phyloP scores from a whole-genome alignment of 2,329 filamentous ascomycete species.

The Trichothecium roseum region DNA sequence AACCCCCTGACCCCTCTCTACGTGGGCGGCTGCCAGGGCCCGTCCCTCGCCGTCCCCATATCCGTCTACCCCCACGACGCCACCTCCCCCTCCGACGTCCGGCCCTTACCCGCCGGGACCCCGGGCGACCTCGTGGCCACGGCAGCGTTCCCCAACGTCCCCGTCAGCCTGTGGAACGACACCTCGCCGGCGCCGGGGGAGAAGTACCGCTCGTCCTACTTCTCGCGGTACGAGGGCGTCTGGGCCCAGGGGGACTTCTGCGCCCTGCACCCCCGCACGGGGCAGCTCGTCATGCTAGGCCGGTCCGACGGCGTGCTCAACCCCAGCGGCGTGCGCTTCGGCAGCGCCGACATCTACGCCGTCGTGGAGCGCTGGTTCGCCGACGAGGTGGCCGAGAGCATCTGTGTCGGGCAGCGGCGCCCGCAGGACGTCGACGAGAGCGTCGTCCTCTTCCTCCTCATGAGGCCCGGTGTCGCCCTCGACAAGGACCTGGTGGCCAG shows the following conservation, averaged over 20 bases:
- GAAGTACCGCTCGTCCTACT: conserved; percentile 51
- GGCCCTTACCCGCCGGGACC: conserved; percentile 42
- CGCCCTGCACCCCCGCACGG: conserved; percentile 56
- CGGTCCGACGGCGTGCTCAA: conserved; percentile 73
- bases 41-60: conserved; percentile 37
- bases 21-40: conserved; percentile 41
- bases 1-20: conserved; percentile 62
- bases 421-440: conserved; percentile 43
- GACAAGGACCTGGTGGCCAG: conserved; percentile 41
- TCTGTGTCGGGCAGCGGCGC: conserved; percentile 70
- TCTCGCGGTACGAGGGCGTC: conserved; percentile 52
- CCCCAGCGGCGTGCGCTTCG: conserved; percentile 68
- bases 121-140: conserved; percentile 68
- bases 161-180: conserved; percentile 56
- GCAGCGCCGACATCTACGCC: conserved; percentile 69
- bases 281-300: conserved; percentile 55
- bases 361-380: conserved; percentile 60
- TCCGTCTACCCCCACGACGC: conserved; percentile 55
- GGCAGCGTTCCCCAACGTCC: conserved; percentile 64
- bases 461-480: conserved; percentile 46
- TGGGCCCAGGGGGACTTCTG: conserved; percentile 84
- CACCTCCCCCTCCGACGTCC: conserved; percentile 30
- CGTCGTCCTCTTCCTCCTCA: conserved; percentile 45
- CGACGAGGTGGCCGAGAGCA: conserved; percentile 54
- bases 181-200: conserved; percentile 31